phyloP scores from a whole-genome alignment of 495 filamentous ascomycete species.

The Jackrogersella minutella region DNA sequence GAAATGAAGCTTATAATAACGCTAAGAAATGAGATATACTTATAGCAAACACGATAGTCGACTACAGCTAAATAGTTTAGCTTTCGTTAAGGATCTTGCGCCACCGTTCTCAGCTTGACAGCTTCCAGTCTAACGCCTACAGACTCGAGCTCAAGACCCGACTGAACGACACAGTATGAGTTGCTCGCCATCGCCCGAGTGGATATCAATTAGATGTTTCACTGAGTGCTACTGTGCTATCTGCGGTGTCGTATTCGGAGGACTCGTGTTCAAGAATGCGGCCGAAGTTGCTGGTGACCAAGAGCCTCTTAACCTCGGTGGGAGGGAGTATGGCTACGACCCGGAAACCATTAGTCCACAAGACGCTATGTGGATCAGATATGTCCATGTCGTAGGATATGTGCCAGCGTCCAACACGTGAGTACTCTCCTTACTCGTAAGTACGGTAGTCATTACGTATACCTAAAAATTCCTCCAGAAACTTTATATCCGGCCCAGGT shows the following conservation, averaged over 20 bases:
- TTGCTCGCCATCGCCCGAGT: neutral
- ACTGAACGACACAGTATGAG: neutral
- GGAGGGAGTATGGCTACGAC: neutral
- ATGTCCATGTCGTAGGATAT: neutral
- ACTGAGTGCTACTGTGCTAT: constrained; percentile 14
- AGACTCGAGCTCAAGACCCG: neutral
- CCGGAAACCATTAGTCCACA: neutral
- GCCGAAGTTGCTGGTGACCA: neutral
- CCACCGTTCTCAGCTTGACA: neutral
- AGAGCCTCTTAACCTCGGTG: neutral
- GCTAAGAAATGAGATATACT: neutral
- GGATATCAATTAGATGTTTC: neutral
- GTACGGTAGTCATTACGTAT: neutral
- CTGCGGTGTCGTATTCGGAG: constrained; percentile 5
- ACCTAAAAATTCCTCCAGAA: constrained; percentile 1
- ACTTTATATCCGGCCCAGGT: constrained; percentile 1
- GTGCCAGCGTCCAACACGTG: neutral
- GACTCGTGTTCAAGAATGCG: neutral
- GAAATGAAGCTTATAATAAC: neutral
- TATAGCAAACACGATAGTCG: neutral
- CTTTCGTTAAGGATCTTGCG: neutral
- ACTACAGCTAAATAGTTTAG: neutral
- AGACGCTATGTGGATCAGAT: neutral
- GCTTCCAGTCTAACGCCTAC: neutral
- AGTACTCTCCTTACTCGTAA: neutral